Percentiles rank a stretch among this genome's conserved stretches.
These are phyloP conservation scores for Cyberlindnera euphorbiiphila DNA, from an alignment of 805 yeast genomes.

Conservation along the genomic window DNA sequence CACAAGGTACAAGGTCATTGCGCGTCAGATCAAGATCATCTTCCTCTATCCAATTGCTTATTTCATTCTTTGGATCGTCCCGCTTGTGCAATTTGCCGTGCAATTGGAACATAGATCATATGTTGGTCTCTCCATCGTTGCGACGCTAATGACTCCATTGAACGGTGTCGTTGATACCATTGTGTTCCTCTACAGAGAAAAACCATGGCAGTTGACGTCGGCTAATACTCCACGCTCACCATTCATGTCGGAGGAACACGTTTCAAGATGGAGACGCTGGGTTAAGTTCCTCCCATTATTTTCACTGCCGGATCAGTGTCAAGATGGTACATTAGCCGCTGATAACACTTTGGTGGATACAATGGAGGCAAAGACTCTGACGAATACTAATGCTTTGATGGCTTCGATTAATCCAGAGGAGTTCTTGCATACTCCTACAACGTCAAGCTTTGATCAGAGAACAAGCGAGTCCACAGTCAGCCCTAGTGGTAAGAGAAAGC, in stretches of 20 bases:
- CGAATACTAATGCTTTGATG: conserved; percentile 12
- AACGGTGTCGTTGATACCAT: conserved; percentile 73
- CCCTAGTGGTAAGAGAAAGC: conserved; percentile 6
- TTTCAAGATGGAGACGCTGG: conserved; percentile 36
- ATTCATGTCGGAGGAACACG: conserved; percentile 26
- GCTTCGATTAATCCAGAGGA: conserved; percentile 18
- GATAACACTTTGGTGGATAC: conserved; percentile 4
- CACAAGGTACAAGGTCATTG: conserved; percentile 59
- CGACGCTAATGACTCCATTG: conserved; percentile 78
- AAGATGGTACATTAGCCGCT: not conserved
- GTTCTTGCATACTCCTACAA: conserved; percentile 12
- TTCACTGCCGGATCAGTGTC: conserved; percentile 34
- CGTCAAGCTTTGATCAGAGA: conserved; percentile 3
- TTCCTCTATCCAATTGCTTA: conserved; percentile 85
- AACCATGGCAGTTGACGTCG: conserved; percentile 62
- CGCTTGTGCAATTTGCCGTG: conserved; percentile 62
- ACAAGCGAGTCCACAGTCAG: not conserved
- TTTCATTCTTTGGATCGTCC: conserved; percentile 76
- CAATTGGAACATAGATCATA: conserved; percentile 47
- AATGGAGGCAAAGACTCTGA: conserved; percentile 3
- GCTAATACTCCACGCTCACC: conserved; percentile 25
- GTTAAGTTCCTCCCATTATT: conserved; percentile 43
- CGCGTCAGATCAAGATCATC: conserved; percentile 73
- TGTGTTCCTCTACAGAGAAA: conserved; percentile 74
- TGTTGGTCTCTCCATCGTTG: conserved; percentile 59